A percentile compares a stretch with the other conserved stretches of the same genome.
Evolutionary conservation across 257 asterid genomes (phyloP).

Genomic region (Solanum chaucha): DNA sequence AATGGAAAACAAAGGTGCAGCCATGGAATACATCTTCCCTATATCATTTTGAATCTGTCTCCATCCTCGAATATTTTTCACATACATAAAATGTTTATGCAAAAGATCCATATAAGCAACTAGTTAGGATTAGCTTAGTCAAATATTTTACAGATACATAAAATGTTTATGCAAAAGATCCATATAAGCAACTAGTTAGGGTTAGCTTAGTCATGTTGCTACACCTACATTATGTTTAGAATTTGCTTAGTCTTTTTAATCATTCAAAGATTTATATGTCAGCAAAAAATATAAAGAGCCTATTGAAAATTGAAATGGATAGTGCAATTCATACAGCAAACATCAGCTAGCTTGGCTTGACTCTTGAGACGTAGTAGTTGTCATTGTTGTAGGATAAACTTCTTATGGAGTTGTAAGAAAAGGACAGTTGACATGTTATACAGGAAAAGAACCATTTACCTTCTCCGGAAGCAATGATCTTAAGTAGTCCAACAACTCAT

Average conservation of each 20-base stretch:
- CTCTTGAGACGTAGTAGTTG: not conserved
- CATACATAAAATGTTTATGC: not conserved
- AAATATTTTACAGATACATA: not conserved
- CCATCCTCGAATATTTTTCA: not conserved
- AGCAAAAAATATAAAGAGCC: not conserved
- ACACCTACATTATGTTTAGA: not conserved
- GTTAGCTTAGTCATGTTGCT: not conserved
- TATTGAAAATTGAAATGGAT: not conserved
- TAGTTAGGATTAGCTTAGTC: not conserved
- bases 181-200: not conserved
- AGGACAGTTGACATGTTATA: not conserved
- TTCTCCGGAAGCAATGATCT: slow-evolving; percentile 88
- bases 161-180: not conserved
- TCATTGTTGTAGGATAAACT: not conserved
- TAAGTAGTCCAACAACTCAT: slow-evolving; percentile 82
- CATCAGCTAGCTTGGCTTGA: not conserved
- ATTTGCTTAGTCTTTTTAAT: not conserved
- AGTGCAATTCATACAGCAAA: not conserved
- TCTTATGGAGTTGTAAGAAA: not conserved
- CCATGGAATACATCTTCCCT: not conserved
- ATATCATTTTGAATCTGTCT: not conserved
- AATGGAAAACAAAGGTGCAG: not conserved
- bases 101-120: not conserved
- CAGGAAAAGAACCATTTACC: slow-evolving; percentile 24
- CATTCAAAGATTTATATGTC: not conserved